A percentile compares a stretch with the other conserved stretches of the same genome.
These are phyloP conservation scores for Eucalyptus polybractea DNA, from an alignment of 345 rosid genomes.

Conservation along the genomic window DNA sequence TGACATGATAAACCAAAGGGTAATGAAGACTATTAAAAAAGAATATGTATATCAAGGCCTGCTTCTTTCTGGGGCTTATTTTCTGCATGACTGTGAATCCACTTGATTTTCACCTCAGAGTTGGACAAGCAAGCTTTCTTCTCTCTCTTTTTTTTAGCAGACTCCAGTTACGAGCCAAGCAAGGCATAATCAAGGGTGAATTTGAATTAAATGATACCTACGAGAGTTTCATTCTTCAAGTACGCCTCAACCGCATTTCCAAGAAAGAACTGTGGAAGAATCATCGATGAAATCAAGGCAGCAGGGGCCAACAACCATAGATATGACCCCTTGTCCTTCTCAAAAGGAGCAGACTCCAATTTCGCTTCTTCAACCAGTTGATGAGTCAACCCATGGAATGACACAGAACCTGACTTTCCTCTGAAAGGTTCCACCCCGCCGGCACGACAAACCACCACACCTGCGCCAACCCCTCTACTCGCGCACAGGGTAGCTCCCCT, in stretches of 20 bases:
- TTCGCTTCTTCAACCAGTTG: conserved; percentile 67
- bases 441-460: neutral
- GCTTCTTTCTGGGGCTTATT: neutral
- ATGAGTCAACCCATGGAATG: conserved; percentile 62
- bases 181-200: neutral
- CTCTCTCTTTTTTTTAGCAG: neutral
- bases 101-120: neutral
- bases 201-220: conserved; percentile 7
- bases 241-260: conserved; percentile 35
- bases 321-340: conserved; percentile 50
- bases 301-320: conserved; percentile 72
- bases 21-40: neutral
- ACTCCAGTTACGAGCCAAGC: neutral
- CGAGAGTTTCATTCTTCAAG: conserved; percentile 36
- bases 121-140: neutral
- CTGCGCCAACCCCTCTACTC: neutral
- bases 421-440: conserved; percentile 47
- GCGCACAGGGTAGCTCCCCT: neutral
- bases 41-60: neutral
- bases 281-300: conserved; percentile 44
- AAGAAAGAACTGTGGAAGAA: conserved; percentile 66
- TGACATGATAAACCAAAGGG: neutral
- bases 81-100: neutral
- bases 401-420: conserved; percentile 77
- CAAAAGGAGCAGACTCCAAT: conserved; percentile 56